Percentiles rank a stretch among this genome's conserved stretches.
These are phyloP conservation scores for Populus hybrid DNA, from an alignment of 441 rosid species.

Conservation along the genomic window DNA sequence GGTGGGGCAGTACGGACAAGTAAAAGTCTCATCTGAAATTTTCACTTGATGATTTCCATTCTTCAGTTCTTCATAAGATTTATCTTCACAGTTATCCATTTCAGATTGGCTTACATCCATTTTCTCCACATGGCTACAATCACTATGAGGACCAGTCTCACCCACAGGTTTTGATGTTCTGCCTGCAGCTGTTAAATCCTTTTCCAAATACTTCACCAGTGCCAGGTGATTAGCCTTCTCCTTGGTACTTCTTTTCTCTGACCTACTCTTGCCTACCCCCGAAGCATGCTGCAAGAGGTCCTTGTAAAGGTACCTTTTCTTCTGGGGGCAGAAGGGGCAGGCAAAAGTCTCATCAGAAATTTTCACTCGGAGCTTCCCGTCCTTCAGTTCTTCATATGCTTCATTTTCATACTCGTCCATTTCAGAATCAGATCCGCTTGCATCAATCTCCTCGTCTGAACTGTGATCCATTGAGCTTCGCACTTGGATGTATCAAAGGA, in stretches of 20 bases:
- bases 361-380: conserved; percentile 51
- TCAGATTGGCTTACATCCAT: conserved; percentile 78
- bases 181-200: conserved; percentile 45
- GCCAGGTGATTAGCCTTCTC: conserved; percentile 86
- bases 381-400: conserved; percentile 63
- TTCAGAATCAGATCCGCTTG: conserved; percentile 50
- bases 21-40: conserved; percentile 47
- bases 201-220: conserved; percentile 59
- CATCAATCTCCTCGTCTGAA: conserved; percentile 45
- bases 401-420: conserved; percentile 43
- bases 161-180: conserved; percentile 38
- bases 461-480: conserved; percentile 30
- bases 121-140: conserved; percentile 57
- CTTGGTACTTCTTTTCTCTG: conserved; percentile 60
- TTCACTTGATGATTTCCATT: conserved; percentile 54
- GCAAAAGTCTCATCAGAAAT: conserved; percentile 49
- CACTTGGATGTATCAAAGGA: conserved; percentile 9
- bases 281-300: conserved; percentile 96
- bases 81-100: conserved; percentile 47
- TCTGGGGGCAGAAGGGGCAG: conserved; percentile 83
- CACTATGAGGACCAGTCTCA: conserved; percentile 23
- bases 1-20: conserved; percentile 80
- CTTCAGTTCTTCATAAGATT: conserved; percentile 52
- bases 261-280: conserved; percentile 75
- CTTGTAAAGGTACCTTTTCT: conserved; percentile 60